Base-by-base conservation (phyloP, 176 grass and related monocot genomes). In the Bonia amplexicaulis region DNA sequence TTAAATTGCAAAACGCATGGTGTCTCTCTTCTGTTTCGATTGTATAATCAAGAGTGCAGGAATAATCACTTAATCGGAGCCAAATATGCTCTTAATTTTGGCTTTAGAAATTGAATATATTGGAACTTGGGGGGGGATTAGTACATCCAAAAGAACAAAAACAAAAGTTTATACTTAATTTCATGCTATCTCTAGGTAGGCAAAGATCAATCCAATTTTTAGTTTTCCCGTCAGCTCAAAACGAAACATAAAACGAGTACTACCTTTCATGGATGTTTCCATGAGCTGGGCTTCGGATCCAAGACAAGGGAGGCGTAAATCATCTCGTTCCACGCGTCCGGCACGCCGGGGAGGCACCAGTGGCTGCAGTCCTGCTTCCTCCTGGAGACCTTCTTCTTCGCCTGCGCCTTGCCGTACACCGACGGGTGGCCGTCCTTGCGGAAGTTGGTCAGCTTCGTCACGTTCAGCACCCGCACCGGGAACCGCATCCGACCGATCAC, bases 361-460 rank as follows among this genome's bases (percentile, higher is more conserved):
- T 94, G 96, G 77, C 93, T 95, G 88, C 96, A 94, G 54, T 99
- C 93, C 82, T 99, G 93, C 92, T 93, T 92, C 80, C 91, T 87
- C 79, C 51, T 95, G 1, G 96, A 92, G 74, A 89, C 75, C 85
- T 73, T 93, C 59, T 37, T 39, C 39, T 35, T 48, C 19, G 45
- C 80, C 11, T 7, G 78, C 3, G 76, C 70, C 84, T 82, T 94
- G 70, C 86, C 89, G 63, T 92, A 92, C 64, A 94, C 64, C n/a
- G 91, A 94, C 52, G 93, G 96, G 85, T 98, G 96, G 0, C 73
- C 93, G 78, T 95, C 93, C 85, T 89, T 89, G 31, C 91, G 93
- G 83, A 92, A 95, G 88, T 89, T 95, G 40, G 91, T 98, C 65
- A 94, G 86, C 88, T 60, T 92, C 0, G 90, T 98, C 37, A 98